Base-by-base conservation (phyloP, 495 filamentous ascomycete species). In the Annulohypoxylon maeteangense region DNA sequence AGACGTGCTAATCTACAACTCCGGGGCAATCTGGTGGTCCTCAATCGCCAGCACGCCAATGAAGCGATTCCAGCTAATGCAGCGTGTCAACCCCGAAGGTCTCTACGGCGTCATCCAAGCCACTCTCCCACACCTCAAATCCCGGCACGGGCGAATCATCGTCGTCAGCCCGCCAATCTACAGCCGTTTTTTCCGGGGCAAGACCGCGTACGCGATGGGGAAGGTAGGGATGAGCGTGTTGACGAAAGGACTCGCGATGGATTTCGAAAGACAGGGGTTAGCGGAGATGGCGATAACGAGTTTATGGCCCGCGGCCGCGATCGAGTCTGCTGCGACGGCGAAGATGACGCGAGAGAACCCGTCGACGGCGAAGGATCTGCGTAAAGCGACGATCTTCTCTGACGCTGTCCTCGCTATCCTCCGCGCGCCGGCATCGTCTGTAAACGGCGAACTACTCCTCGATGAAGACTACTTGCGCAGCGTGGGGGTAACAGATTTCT, bases 121-220 rank as follows among this genome's bases (percentile, higher is more conserved):
- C 14, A 76, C 80, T 4, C 79, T 96, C 38, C 92, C 92, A 1
- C 81, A 88, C 53, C 77, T 85, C 1, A 81, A 79, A 62, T 45
- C 27, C n/a, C 42, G 8, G 1, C 10, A 81, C 31, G 92, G 87
- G 0, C 70, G 93, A 5, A 87, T 96, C 54, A 82, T 96, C 53
- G 93, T 96, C 45, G 92, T 97, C 22, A 90, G 88, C 64, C 93
- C 93, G 47, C 93, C 93, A 0, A 94, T 97, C 61, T 96, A 96
- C 72, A 90, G 86, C 50, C 84, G 93, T 16, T 96, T 96, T 77
- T 94, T 95, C 74, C 78, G 91, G 2, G 93, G 93, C 8, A 96
- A 97, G 85, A 92, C 92, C 0, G 92, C 90, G 16, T 96, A 96
- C 81, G 93, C 93, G 0, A 90, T 95, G 84, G 91, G 92, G 56